Evolutionary conservation across 495 filamentous ascomycete species (phyloP).

Genomic region (Endocarpon pusillum): DNA sequence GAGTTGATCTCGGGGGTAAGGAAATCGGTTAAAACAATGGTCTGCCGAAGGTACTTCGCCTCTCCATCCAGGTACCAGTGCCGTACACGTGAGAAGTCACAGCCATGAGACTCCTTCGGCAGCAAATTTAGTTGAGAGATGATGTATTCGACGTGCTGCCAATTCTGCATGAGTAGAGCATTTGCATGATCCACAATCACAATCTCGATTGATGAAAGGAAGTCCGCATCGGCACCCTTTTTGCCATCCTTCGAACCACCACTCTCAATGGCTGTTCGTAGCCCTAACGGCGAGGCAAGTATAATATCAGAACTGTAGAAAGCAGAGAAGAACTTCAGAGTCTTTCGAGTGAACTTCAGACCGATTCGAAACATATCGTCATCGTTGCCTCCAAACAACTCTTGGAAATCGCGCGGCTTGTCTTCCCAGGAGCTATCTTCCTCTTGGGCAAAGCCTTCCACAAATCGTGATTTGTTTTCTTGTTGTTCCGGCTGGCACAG

Average conservation of each 20-base stretch:
- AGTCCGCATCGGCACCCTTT: slow-evolving; percentile 79
- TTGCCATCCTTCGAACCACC: too few species aligned
- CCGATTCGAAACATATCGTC: slow-evolving; percentile 93
- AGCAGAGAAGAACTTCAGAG: slow-evolving; percentile 82
- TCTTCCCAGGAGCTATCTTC: slow-evolving; percentile 46
- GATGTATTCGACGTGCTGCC: slow-evolving; percentile 85
- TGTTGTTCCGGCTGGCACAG: slow-evolving; percentile 74
- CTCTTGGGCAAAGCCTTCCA: slow-evolving; percentile 54
- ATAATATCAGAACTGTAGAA: slow-evolving; percentile 97
- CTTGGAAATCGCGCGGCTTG: slow-evolving; percentile 75
- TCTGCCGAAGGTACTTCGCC: slow-evolving; percentile 67
- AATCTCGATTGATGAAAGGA: slow-evolving; percentile 81
- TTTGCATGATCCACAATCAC: slow-evolving; percentile 85
- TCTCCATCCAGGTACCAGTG: slow-evolving; percentile 82
- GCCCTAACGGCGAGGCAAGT: slow-evolving; percentile 70
- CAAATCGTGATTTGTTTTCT: slow-evolving; percentile 85
- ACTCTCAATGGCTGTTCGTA: slow-evolving; percentile 76
- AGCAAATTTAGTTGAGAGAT: slow-evolving; percentile 85
- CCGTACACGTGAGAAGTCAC: slow-evolving; percentile 83
- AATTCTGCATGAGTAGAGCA: slow-evolving; percentile 91
- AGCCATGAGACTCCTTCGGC: slow-evolving; percentile 77
- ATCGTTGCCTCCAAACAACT: slow-evolving; percentile 84
- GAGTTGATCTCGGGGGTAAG: slow-evolving; percentile 78
- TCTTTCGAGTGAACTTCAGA: slow-evolving; percentile 87
- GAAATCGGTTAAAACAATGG: slow-evolving; percentile 61